A percentile compares a stretch with the other conserved stretches of the same genome.
Conservation (phyloP, 305 asterid species). For the Fraxinus angustifolia region DNA sequence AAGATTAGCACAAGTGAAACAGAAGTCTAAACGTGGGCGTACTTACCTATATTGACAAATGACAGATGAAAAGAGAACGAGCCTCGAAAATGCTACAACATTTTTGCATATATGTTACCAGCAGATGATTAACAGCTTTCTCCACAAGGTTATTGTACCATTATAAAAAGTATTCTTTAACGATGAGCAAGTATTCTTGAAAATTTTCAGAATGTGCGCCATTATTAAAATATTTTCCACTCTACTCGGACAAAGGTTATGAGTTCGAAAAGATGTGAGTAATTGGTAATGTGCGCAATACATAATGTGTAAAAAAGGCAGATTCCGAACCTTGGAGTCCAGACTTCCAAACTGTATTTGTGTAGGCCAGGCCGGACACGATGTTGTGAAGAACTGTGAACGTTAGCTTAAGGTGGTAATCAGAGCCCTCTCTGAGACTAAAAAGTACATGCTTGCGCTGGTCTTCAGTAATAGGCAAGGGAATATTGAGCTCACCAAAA, state of each 20-base stretch:
- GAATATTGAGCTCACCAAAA: constrained; percentile 59
- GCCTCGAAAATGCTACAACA: background rate
- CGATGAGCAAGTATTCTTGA: background rate
- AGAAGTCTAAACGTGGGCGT: background rate
- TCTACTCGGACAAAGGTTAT: background rate
- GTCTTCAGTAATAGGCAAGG: constrained; percentile 49
- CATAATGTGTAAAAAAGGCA: background rate
- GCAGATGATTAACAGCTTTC: background rate
- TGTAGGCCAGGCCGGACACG: constrained; percentile 69
- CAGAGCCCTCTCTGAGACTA: constrained; percentile 62
- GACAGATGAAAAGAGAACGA: background rate
- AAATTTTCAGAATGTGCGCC: background rate
- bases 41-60: background rate
- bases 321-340: constrained; percentile 60
- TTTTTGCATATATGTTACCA: background rate
- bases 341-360: constrained; percentile 69
- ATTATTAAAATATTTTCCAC: background rate
- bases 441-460: constrained; percentile 45
- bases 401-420: constrained; percentile 58
- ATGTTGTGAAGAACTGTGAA: constrained; percentile 77
- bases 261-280: background rate
- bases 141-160: background rate
- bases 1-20: background rate
- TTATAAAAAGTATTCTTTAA: background rate
- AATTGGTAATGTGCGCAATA: background rate